These are phyloP conservation scores for Lyophyllum atratum DNA, from an alignment of 768 basidiomycete genomes.

Conservation along the genomic window DNA sequence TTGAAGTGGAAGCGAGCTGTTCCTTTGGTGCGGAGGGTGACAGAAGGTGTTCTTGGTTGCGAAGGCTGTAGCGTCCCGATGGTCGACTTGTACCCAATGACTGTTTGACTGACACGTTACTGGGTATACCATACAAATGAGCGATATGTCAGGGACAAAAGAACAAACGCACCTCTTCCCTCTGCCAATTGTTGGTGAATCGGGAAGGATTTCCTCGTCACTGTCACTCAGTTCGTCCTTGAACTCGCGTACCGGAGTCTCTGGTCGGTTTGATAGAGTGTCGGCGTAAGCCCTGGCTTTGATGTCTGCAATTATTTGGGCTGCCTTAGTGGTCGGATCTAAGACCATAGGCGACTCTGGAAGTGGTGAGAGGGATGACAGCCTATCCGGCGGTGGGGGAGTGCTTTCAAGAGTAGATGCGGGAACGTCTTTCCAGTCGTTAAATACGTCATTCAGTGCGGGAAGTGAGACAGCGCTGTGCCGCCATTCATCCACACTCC, in stretches of 20 bases:
- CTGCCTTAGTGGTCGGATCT: constrained; percentile 47
- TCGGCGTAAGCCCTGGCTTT: constrained; percentile 60
- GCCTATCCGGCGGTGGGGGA: constrained; percentile 24
- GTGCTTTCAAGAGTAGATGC: constrained; percentile 4
- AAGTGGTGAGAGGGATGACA: constrained; percentile 15
- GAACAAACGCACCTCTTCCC: constrained; percentile 10
- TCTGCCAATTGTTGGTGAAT: constrained; percentile 16
- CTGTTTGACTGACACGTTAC: background rate
- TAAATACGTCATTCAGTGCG: constrained; percentile 9
- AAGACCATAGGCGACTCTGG: constrained; percentile 35
- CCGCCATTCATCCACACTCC: constrained; percentile 47
- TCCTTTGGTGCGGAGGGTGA: constrained; percentile 12
- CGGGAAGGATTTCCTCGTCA: constrained; percentile 43
- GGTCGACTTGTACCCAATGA: background rate
- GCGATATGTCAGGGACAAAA: background rate
- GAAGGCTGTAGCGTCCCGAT: constrained; percentile 7
- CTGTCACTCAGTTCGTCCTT: constrained; percentile 50
- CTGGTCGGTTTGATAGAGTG: constrained; percentile 46
- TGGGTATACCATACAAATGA: background rate
- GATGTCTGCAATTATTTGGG: constrained; percentile 62
- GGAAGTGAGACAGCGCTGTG: constrained; percentile 25
- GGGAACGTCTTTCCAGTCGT: constrained; percentile 10
- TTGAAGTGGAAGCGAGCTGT: background rate
- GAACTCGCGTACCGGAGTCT: constrained; percentile 32
- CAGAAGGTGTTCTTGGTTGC: constrained; percentile 9